phyloP scores from a whole-genome alignment of 2,329 filamentous ascomycete genomes.

The Sporothrix variecibatus region DNA sequence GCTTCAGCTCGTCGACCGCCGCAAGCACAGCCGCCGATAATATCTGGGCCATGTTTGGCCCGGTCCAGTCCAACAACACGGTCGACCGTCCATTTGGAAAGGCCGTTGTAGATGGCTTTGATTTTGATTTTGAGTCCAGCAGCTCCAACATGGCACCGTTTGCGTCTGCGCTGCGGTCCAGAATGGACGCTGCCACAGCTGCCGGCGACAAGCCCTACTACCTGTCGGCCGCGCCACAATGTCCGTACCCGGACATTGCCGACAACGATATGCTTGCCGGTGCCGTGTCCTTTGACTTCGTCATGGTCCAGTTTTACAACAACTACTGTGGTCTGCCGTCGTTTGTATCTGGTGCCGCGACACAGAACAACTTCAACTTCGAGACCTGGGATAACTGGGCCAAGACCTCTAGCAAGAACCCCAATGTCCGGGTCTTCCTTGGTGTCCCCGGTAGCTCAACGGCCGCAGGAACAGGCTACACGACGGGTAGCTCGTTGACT shows the following conservation, averaged over 20 bases:
- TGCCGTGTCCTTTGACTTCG: slow-evolving; percentile 58
- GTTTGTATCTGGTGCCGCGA: slow-evolving; percentile 47
- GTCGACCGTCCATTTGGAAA: slow-evolving; percentile 66
- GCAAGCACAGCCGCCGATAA: slow-evolving; percentile 60
- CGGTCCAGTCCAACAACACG: slow-evolving; percentile 45
- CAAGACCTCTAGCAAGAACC: slow-evolving; percentile 56
- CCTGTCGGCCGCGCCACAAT: slow-evolving; percentile 69
- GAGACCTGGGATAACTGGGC: slow-evolving; percentile 68
- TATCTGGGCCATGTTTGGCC: slow-evolving; percentile 73
- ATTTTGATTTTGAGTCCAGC: slow-evolving; percentile 70
- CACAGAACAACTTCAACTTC: slow-evolving; percentile 62
- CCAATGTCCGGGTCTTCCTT: slow-evolving; percentile 61
- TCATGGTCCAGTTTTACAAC: slow-evolving; percentile 70
- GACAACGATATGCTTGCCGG: slow-evolving; percentile 58
- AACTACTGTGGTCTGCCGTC: slow-evolving; percentile 63
- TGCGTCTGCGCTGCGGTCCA: slow-evolving; percentile 55
- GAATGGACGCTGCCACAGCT: slow-evolving; percentile 54
- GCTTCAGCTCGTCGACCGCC: slow-evolving; percentile 56
- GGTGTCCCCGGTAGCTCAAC: slow-evolving; percentile 58
- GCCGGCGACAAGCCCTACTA: slow-evolving; percentile 56
- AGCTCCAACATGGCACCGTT: slow-evolving; percentile 63
- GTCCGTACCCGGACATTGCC: slow-evolving; percentile 63
- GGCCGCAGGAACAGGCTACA: slow-evolving; percentile 59
- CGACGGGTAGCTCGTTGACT: slow-evolving; percentile 48
- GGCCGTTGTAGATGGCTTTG: slow-evolving; percentile 71